phyloP scores from a whole-genome alignment of 208 protist genomes.

The Leishmania major region DNA sequence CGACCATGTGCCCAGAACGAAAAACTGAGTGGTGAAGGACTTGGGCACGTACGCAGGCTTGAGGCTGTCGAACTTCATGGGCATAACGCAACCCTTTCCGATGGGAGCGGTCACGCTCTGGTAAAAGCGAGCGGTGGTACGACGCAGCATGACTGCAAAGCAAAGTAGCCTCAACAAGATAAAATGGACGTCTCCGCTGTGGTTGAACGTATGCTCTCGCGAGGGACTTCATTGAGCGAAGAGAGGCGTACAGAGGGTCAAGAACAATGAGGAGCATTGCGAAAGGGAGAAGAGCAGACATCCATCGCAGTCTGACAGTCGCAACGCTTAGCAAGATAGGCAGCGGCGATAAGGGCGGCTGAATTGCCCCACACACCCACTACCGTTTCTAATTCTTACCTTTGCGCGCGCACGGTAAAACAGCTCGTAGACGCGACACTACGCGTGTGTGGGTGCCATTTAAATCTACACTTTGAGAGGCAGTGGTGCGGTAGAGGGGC shows the following conservation, averaged over 20 bases:
- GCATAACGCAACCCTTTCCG: slow-evolving; percentile 82
- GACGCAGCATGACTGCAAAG: slow-evolving; percentile 60
- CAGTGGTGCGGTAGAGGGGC: not conserved
- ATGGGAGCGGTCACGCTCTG: slow-evolving; percentile 63
- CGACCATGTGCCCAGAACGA: slow-evolving; percentile 77
- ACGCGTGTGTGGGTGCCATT: not conserved
- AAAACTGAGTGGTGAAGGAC: slow-evolving; percentile 81
- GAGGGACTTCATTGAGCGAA: not conserved
- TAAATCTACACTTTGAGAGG: not conserved
- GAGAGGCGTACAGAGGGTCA: too few relatives aligned
- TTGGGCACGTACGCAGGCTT: slow-evolving; percentile 83
- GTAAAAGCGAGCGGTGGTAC: slow-evolving; percentile 53
- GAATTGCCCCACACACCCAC: not conserved
- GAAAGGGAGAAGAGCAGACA: not conserved
- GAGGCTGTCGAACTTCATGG: slow-evolving; percentile 78
- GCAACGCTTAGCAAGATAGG: not conserved
- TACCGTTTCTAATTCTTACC: not conserved
- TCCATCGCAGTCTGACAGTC: not conserved
- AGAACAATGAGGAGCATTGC: not conserved
- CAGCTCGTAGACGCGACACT: not conserved
- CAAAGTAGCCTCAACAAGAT: slow-evolving; percentile 9
- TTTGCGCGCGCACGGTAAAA: not conserved
- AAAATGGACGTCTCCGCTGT: not conserved
- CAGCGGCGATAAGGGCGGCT: not conserved
- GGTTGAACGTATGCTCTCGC: not conserved